Evolutionary conservation across 306 rosid species (phyloP).

Genomic region (Rubus idaeus): DNA sequence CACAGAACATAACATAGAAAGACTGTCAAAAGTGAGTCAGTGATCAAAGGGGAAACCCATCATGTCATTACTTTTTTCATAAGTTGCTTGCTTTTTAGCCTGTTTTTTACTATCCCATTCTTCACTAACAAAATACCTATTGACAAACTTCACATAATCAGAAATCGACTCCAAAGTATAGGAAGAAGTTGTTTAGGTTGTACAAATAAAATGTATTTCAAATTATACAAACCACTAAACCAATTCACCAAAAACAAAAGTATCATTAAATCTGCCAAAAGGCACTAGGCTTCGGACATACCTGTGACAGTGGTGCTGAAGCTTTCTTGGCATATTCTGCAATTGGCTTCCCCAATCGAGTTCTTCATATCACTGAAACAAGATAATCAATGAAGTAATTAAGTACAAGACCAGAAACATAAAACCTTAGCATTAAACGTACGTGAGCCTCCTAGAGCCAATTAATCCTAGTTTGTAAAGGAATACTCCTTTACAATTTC

Average conservation of each 20-base stretch:
- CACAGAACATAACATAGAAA: neutral
- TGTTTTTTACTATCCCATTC: neutral
- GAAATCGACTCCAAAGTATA: neutral
- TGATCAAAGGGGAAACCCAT: neutral
- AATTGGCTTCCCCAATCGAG: conserved; percentile 80
- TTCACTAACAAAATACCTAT: neutral
- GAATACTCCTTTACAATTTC: neutral
- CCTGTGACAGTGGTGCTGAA: conserved; percentile 78
- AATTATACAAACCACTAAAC: neutral
- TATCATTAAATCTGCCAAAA: neutral
- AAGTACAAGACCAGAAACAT: neutral
- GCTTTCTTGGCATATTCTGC: conserved; percentile 83
- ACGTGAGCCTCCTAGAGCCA: neutral
- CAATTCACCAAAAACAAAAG: too few relatives aligned
- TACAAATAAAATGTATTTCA: neutral
- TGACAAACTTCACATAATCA: neutral
- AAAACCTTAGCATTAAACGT: neutral
- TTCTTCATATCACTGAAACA: conserved; percentile 81
- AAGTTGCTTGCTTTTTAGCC: neutral
- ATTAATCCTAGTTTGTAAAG: neutral
- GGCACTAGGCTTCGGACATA: conserved; percentile 16
- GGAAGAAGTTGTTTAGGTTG: neutral
- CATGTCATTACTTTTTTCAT: neutral
- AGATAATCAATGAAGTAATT: conserved; percentile 22
- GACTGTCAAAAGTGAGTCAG: neutral